Evolutionary conservation across 1,139 yeast species (phyloP), one percentile per base, ranked within the genome.

Genomic region (Saccharomyces hybrid): DNA sequence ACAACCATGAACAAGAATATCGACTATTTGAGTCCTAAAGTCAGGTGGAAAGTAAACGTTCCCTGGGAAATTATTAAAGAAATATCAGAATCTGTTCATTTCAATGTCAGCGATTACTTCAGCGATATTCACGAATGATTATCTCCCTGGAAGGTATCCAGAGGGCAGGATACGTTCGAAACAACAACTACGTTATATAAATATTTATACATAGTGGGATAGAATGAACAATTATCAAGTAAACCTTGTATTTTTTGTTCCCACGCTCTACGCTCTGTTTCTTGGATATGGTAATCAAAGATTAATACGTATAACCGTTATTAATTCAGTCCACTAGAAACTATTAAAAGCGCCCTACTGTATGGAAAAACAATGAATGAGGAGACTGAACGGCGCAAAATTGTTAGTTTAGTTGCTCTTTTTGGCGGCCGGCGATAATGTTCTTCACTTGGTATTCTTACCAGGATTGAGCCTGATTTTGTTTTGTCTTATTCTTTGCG

Each of bases 1-100:
- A 65, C 70, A 13, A 62, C 71, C 0, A 59, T 79, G 11, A 54
- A 52, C 9, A 75, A 76, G 14, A 74, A 78, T 16, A 71, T 79
- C 1, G 90, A 86, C 65, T 79, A 83, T 14, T 70, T 86, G 50
- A 84, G 81, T 56, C 78, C 86, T n/a, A 78, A 81, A 60, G 77
- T 84, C 1, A 74, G 84, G 59, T 86, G 90, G 91, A 81, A 78
- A 63, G 81, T 85, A 59, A 83, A 82, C 60, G 77, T 83, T 11
- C 75, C 80, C 38, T 85, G 87, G 86, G 73, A 75, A 34, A 75
- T 79, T 13, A 78, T 82, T 6, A 74, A 75, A 52, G 73, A 74
- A 49, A 70, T 85, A 16, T 81, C 90, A 0, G 67, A 72, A 25
- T 82, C 82, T 38, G 73, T 84, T 4, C 70, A 75, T 26, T 79